These are phyloP conservation scores for Phytophthora podocarpi DNA, from an alignment of 352 stramenopile genomes.

Conservation along the genomic window DNA sequence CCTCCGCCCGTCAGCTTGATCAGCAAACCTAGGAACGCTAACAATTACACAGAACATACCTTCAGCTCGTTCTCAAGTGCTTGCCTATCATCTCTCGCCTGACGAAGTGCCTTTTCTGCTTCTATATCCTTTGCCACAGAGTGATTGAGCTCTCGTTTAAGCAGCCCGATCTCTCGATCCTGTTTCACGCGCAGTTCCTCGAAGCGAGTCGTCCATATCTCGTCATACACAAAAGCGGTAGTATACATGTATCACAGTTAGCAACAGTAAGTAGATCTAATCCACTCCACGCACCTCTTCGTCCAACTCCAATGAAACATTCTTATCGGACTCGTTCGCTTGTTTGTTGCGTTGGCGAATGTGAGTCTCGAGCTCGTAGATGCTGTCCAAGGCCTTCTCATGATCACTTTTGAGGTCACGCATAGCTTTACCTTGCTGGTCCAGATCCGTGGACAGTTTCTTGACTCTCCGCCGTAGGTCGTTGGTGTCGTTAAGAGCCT, in stretches of 20 bases:
- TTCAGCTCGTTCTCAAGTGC: not conserved
- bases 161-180: conserved; percentile 1
- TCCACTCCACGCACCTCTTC: not conserved
- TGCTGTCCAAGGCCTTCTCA: conserved; percentile 39
- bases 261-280: not conserved
- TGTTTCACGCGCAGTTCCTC: no score
- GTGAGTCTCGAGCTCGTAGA: conserved; percentile 43
- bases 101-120: not conserved
- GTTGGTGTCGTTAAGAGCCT: conserved; percentile 35
- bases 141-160: not conserved
- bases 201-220: not conserved
- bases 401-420: conserved; percentile 42
- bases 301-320: not conserved
- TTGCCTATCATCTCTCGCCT: not conserved
- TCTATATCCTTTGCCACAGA: not conserved
- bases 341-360: not conserved
- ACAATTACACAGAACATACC: not conserved
- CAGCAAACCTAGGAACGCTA: not conserved
- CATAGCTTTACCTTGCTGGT: conserved; percentile 42
- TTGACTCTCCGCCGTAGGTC: conserved; percentile 39
- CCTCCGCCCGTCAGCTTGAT: no score
- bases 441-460: conserved; percentile 45
- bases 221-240: no score
- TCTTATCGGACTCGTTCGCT: not conserved
- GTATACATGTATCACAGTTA: no score